Evolutionary conservation across 768 basidiomycete species (phyloP).

Genomic region (Trametes meyenii): DNA sequence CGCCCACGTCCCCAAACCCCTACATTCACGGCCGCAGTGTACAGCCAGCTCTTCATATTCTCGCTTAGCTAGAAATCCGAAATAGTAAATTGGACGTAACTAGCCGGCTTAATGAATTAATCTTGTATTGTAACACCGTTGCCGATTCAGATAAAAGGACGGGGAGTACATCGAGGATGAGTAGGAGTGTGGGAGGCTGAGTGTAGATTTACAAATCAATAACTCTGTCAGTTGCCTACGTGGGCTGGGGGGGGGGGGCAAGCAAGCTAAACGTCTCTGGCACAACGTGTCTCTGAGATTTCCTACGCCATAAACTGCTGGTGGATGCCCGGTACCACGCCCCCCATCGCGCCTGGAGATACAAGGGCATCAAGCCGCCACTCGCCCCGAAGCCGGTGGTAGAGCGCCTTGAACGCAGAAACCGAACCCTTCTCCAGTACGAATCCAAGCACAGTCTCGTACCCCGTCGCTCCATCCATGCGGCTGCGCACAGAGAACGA

Average conservation of each 20-base stretch:
- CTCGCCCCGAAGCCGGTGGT: constrained; percentile 68
- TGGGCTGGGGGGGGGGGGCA: too few species aligned
- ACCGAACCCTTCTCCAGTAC: constrained; percentile 91
- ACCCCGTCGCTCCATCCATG: constrained; percentile 35
- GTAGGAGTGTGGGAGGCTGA: neutral
- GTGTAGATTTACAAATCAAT: neutral
- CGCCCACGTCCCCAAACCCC: too few species aligned
- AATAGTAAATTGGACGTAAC: too few species aligned
- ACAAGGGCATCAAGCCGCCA: constrained; percentile 53
- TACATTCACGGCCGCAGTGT: too few species aligned
- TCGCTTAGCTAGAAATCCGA: too few species aligned
- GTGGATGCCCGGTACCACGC: constrained; percentile 25
- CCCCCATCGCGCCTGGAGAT: constrained; percentile 23
- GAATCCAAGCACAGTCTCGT: constrained; percentile 70
- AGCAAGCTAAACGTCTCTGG: neutral
- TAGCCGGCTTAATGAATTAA: too few species aligned
- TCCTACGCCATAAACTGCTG: constrained; percentile 27
- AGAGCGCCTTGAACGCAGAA: constrained; percentile 80
- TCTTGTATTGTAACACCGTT: too few species aligned
- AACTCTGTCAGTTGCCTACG: neutral
- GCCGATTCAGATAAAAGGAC: too few species aligned
- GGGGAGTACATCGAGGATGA: neutral
- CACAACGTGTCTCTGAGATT: too few species aligned
- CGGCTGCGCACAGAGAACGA: constrained; percentile 30
- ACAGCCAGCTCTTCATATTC: too few species aligned